A percentile compares a stretch with the other conserved stretches of the same genome.
Evolutionary conservation across 164 flowering plant species (phyloP).

Genomic region (Liriodendron chinense): DNA sequence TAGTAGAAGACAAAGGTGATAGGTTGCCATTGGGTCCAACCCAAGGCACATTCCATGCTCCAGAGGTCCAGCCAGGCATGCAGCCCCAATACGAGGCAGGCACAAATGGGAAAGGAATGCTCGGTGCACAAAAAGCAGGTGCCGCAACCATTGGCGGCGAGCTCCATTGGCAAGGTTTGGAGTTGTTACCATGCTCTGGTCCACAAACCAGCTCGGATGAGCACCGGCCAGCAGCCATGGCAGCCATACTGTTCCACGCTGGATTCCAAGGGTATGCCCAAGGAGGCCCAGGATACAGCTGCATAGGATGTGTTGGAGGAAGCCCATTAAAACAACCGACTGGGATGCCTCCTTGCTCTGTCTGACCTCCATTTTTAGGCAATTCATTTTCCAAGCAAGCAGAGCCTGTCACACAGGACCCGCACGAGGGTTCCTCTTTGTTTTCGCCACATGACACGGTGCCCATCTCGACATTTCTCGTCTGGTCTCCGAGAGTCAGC

Average conservation of each 20-base stretch:
- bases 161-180: slow-evolving; percentile 39
- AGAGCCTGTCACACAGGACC: slow-evolving; percentile 27
- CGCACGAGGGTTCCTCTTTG: slow-evolving; percentile 30
- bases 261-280: slow-evolving; percentile 36
- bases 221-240: slow-evolving; percentile 16
- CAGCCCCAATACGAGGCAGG: slow-evolving; percentile 48
- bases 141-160: slow-evolving; percentile 24
- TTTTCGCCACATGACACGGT: slow-evolving; percentile 15
- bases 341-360: slow-evolving; percentile 16
- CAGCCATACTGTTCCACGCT: slow-evolving; percentile 17
- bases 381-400: slow-evolving; percentile 22
- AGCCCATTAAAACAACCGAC: slow-evolving; percentile 9
- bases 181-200: slow-evolving; percentile 19
- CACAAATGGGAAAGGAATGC: slow-evolving; percentile 33
- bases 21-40: slow-evolving; percentile 27
- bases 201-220: slow-evolving; percentile 19
- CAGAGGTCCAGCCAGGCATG: slow-evolving; percentile 35
- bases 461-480: slow-evolving; percentile 16
- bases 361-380: slow-evolving; percentile 12
- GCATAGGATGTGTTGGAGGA: slow-evolving; percentile 18
- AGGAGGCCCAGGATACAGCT: slow-evolving; percentile 33
- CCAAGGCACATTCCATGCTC: slow-evolving; percentile 24
- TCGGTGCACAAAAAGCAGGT: slow-evolving; percentile 32
- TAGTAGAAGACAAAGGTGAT: slow-evolving; percentile 27
- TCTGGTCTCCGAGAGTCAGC: slow-evolving; percentile 38